Evolutionary conservation across 371 early-diverging fungal genomes (phyloP), one percentile per base, ranked within the genome.

Genomic region (Mortierella sp.): DNA sequence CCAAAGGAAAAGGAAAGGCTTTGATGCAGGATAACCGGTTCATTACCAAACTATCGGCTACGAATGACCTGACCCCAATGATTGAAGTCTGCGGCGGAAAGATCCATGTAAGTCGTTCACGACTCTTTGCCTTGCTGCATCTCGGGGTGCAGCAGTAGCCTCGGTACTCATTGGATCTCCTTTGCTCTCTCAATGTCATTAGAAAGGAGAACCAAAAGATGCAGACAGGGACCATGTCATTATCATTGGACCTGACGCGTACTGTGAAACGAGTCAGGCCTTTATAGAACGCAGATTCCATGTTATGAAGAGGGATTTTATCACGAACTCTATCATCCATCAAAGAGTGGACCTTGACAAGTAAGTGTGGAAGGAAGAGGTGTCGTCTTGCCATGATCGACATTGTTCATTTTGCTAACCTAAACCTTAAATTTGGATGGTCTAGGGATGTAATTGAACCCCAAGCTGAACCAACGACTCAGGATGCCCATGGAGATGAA

Each of bases 21-120:
- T 6, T 14, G 39, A n/a, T n/a, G n/a, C n/a, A n/a, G n/a, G n/a
- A n/a, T n/a, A n/a, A n/a, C n/a, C n/a, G n/a, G n/a, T n/a, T n/a
- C n/a, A 51, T 1, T 14, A 3, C 3, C 40, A 19, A 21, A 40
- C 16, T 40, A 16, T 25, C 10, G 16, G 34, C 43, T 31, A 12
- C 21, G 28, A 17, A 22, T 13, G 8, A 41, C 16, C 24, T 60
- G 21, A 60, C 52, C 5, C 54, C 54, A 6, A 41, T 61, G 54
- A 31, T 61, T 21, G 61, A 46, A 46, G 54, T 54, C n/a, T 54
- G 61, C 37, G 47, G 61, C 25, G 61, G 61, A 25, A 61, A 61
- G 52, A 47, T 61, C 34, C n/a, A 5, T 5, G 31, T 28, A 5
- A 31, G 45, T n/a, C 45, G 45, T 40, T n/a, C n/a, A n/a, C n/a